Percentiles rank a stretch among this genome's conserved stretches.
These are phyloP conservation scores for Scheffersomyces segobiensis DNA, from an alignment of 1,139 yeast genomes.

Conservation along the genomic window DNA sequence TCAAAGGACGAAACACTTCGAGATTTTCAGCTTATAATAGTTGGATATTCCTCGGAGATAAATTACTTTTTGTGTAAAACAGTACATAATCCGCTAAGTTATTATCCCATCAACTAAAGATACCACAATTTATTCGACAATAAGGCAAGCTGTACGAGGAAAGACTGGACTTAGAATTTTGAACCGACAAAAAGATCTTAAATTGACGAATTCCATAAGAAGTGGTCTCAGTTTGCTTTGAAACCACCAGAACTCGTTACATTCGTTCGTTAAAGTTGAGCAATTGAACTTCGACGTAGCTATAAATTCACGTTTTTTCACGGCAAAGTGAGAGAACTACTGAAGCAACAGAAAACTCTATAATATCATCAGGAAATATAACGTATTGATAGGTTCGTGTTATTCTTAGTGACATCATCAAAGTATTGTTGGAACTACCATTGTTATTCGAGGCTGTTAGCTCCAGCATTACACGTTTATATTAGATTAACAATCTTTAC, in stretches of 20 bases:
- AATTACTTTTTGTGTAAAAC: not conserved
- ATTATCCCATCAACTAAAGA: not conserved
- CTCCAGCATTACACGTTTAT: not conserved
- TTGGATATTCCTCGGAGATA: not conserved
- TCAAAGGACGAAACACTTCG: not conserved
- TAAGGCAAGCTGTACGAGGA: not conserved
- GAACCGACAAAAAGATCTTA: not conserved
- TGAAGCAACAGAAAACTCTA: not conserved
- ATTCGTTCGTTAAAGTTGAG: not conserved
- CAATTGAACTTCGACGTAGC: not conserved
- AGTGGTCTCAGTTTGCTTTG: not conserved
- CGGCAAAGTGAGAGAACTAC: not conserved
- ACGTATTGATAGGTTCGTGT: not conserved
- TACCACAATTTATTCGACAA: not conserved
- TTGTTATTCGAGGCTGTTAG: not conserved
- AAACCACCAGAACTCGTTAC: not conserved
- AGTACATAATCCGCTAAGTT: not conserved
- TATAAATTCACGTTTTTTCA: too few species aligned
- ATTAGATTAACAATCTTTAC: not conserved
- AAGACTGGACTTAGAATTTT: not conserved
- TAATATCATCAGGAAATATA: too few species aligned
- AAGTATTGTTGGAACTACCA: not conserved
- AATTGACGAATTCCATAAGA: not conserved
- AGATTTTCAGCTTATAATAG: not conserved
- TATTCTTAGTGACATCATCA: not conserved